Evolutionary conservation across 2,329 filamentous ascomycete species (phyloP).

Genomic region (Trichoderma sp.): DNA sequence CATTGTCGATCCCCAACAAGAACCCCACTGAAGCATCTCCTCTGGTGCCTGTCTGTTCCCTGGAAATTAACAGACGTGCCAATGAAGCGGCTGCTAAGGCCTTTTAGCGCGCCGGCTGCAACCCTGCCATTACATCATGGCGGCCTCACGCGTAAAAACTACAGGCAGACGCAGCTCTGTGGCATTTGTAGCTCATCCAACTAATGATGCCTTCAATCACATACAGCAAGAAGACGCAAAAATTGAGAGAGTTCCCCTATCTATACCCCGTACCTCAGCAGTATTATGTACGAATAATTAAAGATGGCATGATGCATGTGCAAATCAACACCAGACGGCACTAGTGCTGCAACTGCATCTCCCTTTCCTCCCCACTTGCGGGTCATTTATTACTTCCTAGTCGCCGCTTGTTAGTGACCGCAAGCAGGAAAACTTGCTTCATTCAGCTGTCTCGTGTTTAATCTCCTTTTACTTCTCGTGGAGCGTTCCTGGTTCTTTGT

Average conservation of each 20-base stretch:
- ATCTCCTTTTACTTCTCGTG: conserved; percentile 11
- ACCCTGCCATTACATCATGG: conserved; percentile 18
- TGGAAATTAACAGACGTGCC: background rate
- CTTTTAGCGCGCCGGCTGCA: background rate
- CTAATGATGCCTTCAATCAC: background rate
- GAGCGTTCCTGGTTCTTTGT: background rate
- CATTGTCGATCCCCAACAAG: background rate
- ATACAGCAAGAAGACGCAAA: too few species aligned
- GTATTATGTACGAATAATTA: background rate
- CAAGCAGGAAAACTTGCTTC: conserved; percentile 18
- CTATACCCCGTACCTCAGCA: background rate
- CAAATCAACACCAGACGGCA: background rate
- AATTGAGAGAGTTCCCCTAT: background rate
- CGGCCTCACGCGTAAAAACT: background rate
- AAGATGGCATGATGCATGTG: background rate
- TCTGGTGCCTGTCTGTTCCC: background rate
- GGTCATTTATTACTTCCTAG: background rate
- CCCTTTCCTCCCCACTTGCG: background rate
- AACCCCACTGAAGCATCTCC: background rate
- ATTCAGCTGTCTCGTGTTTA: background rate
- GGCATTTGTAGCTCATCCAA: background rate
- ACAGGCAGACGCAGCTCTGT: background rate
- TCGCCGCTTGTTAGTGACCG: background rate
- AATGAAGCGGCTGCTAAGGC: background rate
- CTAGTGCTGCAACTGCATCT: background rate